Percentiles rank a stretch among this genome's conserved stretches.
Conservation (phyloP, 2,329 filamentous ascomycete genomes). For the Colletotrichum chrysophilum region DNA sequence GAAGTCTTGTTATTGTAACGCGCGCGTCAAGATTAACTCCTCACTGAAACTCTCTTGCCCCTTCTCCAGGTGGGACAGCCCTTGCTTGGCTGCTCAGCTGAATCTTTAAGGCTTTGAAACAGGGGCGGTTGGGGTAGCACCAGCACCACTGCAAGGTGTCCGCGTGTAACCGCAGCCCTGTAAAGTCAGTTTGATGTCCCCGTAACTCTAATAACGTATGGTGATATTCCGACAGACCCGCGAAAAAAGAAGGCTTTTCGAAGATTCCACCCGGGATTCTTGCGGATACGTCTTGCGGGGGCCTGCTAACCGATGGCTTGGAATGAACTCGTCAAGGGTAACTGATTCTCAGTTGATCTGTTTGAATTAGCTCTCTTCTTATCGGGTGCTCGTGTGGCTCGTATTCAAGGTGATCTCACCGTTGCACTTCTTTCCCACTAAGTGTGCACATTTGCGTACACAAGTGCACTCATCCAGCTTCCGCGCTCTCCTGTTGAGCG, state of each 20-base stretch:
- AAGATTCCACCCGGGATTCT: not conserved
- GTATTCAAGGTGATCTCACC: accelerated
- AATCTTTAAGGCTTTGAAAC: not conserved
- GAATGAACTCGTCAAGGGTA: not conserved
- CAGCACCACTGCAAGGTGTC: not conserved
- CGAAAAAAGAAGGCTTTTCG: not conserved
- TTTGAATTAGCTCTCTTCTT: not conserved
- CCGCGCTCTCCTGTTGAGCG: not conserved
- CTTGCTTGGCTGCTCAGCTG: not conserved
- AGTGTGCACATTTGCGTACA: not conserved
- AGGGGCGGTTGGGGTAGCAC: not conserved
- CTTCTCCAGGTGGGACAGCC: not conserved
- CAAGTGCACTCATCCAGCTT: not conserved
- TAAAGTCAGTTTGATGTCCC: not conserved
- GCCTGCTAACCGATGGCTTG: not conserved
- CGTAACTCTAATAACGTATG: not conserved
- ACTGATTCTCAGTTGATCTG: not conserved
- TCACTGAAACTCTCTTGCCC: not conserved
- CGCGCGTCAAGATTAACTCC: not conserved
- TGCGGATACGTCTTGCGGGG: not conserved
- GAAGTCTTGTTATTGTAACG: not conserved
- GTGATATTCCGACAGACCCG: not conserved
- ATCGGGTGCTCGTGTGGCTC: accelerated
- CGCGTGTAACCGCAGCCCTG: not conserved
- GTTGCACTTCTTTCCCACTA: not conserved